Percentiles rank a stretch among this genome's conserved stretches.
These are phyloP conservation scores for Choanephora cucurbitarum DNA, from an alignment of 371 early-diverging fungal genomes.

Conservation along the genomic window DNA sequence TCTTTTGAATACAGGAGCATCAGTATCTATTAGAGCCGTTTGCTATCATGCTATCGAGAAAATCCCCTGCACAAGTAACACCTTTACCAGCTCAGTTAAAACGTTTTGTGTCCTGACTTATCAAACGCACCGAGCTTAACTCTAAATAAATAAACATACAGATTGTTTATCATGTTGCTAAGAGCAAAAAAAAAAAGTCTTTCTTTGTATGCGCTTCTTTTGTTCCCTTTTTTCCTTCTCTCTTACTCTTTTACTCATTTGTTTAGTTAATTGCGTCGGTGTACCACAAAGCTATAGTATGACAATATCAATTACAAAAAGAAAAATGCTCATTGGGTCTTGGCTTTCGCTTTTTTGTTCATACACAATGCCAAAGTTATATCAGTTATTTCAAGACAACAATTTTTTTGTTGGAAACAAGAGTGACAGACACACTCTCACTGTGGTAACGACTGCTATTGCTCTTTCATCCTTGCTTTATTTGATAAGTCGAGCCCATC, in stretches of 20 bases:
- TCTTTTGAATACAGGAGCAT: conserved; percentile 44
- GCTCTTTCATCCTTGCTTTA: conserved; percentile 13
- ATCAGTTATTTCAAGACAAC: conserved; percentile 6
- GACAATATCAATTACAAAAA: conserved; percentile 18
- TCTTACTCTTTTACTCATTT: neutral
- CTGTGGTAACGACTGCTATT: conserved; percentile 3
- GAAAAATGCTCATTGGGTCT: conserved; percentile 15
- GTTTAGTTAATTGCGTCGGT: too few species aligned
- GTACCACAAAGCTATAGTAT: too few species aligned
- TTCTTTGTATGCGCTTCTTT: neutral
- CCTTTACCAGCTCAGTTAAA: conserved; percentile 57
- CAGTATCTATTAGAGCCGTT: conserved; percentile 49
- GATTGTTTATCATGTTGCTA: too few species aligned
- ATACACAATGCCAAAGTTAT: conserved; percentile 10
- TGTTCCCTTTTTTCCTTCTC: neutral
- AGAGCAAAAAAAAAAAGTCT: neutral
- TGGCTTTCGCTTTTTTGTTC: conserved; percentile 14
- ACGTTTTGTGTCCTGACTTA: conserved; percentile 1
- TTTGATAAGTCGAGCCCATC: neutral
- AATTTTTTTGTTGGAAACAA: neutral
- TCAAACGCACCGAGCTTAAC: neutral
- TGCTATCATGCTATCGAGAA: conserved; percentile 45
- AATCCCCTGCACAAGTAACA: conserved; percentile 50
- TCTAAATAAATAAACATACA: too few species aligned
- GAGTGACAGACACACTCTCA: neutral